These are phyloP conservation scores for Hygrocybe coccinea DNA, from an alignment of 768 basidiomycete genomes.

Conservation along the genomic window DNA sequence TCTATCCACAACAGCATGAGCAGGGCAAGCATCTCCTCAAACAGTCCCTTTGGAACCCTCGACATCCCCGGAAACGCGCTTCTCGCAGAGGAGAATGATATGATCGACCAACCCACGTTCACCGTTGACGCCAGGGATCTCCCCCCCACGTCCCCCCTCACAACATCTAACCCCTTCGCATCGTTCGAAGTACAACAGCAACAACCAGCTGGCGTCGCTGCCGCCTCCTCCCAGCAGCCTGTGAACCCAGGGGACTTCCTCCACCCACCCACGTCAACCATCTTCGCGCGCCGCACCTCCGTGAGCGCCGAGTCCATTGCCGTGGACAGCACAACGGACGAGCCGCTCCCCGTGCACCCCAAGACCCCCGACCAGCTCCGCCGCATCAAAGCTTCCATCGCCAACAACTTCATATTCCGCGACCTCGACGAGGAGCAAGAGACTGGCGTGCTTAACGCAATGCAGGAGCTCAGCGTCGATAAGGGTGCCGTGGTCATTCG, in stretches of 20 bases:
- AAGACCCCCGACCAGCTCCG: constrained; percentile 82
- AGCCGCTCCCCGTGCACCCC: constrained; percentile 66
- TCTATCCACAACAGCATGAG: constrained; percentile 44
- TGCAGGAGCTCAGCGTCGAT: constrained; percentile 77
- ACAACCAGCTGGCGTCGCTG: background rate
- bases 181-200: constrained; percentile 39
- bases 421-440: constrained; percentile 97
- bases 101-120: constrained; percentile 46
- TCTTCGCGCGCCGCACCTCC: constrained; percentile 85
- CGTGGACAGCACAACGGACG: constrained; percentile 62
- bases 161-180: constrained; percentile 47
- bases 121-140: constrained; percentile 55
- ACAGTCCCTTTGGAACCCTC: constrained; percentile 72
- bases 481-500: constrained; percentile 87
- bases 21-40: constrained; percentile 32
- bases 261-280: constrained; percentile 69
- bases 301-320: constrained; percentile 95
- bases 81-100: constrained; percentile 41
- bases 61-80: constrained; percentile 80
- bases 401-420: constrained; percentile 88
- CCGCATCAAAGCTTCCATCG: constrained; percentile 83
- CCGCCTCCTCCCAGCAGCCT: constrained; percentile 41
- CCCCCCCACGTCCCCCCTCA: constrained; percentile 58
- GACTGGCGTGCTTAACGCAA: constrained; percentile 86
- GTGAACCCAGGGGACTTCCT: constrained; percentile 58